phyloP scores from a whole-genome alignment of 2,329 filamentous ascomycete species.

The Scopulariopsis brevicaulis region DNA sequence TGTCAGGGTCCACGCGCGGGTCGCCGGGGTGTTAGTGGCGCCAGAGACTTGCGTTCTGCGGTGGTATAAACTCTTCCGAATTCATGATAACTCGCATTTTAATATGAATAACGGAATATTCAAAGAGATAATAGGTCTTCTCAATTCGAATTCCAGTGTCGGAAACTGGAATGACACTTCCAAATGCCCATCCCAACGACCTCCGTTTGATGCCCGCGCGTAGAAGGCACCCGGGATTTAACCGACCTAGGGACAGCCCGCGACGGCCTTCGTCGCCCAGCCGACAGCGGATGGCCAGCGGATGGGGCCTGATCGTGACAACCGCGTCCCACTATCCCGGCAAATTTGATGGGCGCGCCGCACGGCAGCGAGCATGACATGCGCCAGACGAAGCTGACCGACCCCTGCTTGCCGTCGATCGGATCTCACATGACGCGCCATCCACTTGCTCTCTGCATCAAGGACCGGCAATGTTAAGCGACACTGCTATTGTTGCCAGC shows the following conservation, averaged over 20 bases:
- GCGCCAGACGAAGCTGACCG: neutral
- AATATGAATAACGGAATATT: neutral
- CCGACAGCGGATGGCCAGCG: neutral
- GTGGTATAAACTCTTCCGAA: neutral
- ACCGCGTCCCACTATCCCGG: neutral
- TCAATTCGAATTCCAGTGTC: neutral
- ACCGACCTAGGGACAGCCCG: neutral
- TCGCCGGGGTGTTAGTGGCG: neutral
- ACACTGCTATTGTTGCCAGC: neutral
- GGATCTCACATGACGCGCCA: neutral
- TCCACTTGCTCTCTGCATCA: too few species aligned
- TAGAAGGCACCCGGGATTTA: neutral
- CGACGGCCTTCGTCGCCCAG: neutral
- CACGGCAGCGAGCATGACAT: neutral
- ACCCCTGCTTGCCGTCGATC: neutral
- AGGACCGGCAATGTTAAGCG: neutral
- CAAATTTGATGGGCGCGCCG: neutral
- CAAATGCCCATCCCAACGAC: neutral
- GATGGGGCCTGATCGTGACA: neutral
- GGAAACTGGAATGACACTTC: neutral
- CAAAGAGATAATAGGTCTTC: too few species aligned
- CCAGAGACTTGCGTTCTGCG: neutral
- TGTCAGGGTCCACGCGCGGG: neutral
- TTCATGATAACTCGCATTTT: too few species aligned
- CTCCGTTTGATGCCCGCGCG: neutral